Conservation (phyloP, 495 filamentous ascomycete species). For the Margaritispora aquatica region DNA sequence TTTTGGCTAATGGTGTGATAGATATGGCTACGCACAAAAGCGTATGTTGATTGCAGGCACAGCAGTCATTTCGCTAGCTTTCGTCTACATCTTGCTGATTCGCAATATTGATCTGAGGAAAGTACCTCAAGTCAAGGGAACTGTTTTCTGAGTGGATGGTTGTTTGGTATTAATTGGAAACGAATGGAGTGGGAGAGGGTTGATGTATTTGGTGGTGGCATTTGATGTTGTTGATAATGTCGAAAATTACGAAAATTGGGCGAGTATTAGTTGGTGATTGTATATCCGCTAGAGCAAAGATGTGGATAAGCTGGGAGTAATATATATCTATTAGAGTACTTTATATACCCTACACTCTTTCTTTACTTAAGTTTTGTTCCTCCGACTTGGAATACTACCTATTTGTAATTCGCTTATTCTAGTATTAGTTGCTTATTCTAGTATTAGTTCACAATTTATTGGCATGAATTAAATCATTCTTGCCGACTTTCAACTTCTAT, state of each 20-base stretch:
- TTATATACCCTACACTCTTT: no score
- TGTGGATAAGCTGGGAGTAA: neutral
- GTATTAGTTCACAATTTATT: no score
- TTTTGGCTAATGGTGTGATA: no score
- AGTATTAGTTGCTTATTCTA: no score
- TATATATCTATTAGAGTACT: no score
- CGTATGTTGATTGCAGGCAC: conserved; percentile 17
- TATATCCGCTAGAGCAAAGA: neutral
- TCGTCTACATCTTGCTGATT: conserved; percentile 36
- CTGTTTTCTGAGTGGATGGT: conserved; percentile 15
- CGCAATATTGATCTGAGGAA: conserved; percentile 47
- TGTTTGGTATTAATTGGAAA: neutral
- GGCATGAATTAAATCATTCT: no score
- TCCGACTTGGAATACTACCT: no score
- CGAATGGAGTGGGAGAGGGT: no score
- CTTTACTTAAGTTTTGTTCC: no score
- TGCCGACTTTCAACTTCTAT: no score
- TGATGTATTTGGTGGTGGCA: no score
- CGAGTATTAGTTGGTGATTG: neutral
- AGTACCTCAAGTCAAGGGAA: conserved; percentile 33
- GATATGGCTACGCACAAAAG: conserved; percentile 45
- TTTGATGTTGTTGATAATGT: neutral
- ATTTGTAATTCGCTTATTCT: no score
- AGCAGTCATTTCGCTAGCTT: conserved; percentile 31
- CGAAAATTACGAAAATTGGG: neutral